phyloP scores from a whole-genome alignment of 1,284 basidiomycete genomes.

The Trichosporon sp. region DNA sequence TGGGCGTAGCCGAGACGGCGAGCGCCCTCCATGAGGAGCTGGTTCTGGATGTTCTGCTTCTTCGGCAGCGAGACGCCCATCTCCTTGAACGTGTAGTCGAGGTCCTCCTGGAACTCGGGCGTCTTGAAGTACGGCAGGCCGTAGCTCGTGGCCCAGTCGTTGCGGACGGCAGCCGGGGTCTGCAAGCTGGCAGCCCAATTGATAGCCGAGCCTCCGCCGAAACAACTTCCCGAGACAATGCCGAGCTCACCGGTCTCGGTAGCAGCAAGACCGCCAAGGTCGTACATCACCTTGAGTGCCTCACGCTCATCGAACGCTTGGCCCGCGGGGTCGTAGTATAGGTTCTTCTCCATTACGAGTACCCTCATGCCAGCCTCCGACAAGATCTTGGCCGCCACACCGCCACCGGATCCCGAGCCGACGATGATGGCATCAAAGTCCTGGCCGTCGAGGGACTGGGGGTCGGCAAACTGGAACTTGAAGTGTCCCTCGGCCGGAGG shows the following conservation, averaged over 20 bases:
- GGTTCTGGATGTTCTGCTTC: constrained; percentile 25
- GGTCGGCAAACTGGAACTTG: constrained; percentile 2
- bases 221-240: constrained; percentile 47
- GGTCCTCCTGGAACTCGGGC: constrained; percentile 7
- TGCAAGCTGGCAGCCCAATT: constrained; percentile 51
- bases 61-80: constrained; percentile 13
- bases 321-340: constrained; percentile 42
- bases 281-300: constrained; percentile 45
- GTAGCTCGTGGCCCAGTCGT: constrained; percentile 8
- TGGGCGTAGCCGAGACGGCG: constrained; percentile 19
- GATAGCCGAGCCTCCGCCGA: constrained; percentile 51
- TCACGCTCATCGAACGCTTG: constrained; percentile 40
- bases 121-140: constrained; percentile 14
- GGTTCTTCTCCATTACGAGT: constrained; percentile 51
- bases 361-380: constrained; percentile 41
- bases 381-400: constrained; percentile 43
- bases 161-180: constrained; percentile 8
- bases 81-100: constrained; percentile 5
- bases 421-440: constrained; percentile 31
- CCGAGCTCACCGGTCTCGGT: constrained; percentile 46
- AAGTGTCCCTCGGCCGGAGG: neutral
- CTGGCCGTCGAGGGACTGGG: neutral
- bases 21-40: constrained; percentile 25
- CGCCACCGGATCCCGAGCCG: constrained; percentile 50
- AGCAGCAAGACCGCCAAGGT: constrained; percentile 44